Percentiles rank a stretch among this genome's conserved stretches.
Evolutionary conservation across 2,329 filamentous ascomycete genomes (phyloP).

Genomic region (Lasiodiplodia sp.): DNA sequence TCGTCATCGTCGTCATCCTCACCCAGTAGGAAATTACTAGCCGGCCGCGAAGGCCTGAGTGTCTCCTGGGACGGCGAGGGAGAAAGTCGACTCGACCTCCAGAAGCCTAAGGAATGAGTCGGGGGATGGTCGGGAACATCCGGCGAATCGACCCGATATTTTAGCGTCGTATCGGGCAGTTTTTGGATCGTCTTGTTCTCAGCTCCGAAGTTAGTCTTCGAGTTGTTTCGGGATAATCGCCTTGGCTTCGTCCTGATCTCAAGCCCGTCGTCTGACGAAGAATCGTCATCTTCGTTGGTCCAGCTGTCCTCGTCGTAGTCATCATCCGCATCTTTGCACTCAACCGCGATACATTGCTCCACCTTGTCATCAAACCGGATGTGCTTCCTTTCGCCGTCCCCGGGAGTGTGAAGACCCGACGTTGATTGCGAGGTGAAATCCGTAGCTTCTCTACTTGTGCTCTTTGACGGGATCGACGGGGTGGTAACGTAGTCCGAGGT

Average conservation of each 20-base stretch:
- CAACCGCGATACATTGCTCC: constrained; percentile 92
- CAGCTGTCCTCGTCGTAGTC: constrained; percentile 66
- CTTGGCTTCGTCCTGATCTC: constrained; percentile 80
- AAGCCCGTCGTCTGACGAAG: constrained; percentile 74
- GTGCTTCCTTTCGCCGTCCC: constrained; percentile 73
- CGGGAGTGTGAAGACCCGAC: constrained; percentile 73
- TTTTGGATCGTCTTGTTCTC: constrained; percentile 89
- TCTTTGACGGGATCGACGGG: constrained; percentile 65
- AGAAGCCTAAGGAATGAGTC: constrained; percentile 53
- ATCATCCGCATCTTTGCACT: constrained; percentile 77
- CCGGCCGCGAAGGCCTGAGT: constrained; percentile 72
- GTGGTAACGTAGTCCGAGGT: constrained; percentile 72
- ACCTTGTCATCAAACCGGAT: constrained; percentile 98
- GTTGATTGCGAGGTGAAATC: constrained; percentile 73
- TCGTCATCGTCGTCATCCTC: constrained; percentile 63
- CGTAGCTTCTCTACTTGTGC: constrained; percentile 67
- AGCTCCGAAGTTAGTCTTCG: constrained; percentile 58
- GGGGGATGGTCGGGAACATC: constrained; percentile 66
- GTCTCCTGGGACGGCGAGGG: constrained; percentile 86
- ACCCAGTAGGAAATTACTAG: constrained; percentile 70
- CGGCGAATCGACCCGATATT: constrained; percentile 79
- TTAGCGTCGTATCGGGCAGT: constrained; percentile 85
- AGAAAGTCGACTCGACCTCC: constrained; percentile 60
- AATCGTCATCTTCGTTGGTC: constrained; percentile 57
- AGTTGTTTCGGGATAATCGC: constrained; percentile 62